Percentiles rank a stretch among this genome's conserved stretches.
These are phyloP conservation scores for Colletotrichum acutatum DNA, from an alignment of 2,329 filamentous ascomycete genomes.

Conservation along the genomic window DNA sequence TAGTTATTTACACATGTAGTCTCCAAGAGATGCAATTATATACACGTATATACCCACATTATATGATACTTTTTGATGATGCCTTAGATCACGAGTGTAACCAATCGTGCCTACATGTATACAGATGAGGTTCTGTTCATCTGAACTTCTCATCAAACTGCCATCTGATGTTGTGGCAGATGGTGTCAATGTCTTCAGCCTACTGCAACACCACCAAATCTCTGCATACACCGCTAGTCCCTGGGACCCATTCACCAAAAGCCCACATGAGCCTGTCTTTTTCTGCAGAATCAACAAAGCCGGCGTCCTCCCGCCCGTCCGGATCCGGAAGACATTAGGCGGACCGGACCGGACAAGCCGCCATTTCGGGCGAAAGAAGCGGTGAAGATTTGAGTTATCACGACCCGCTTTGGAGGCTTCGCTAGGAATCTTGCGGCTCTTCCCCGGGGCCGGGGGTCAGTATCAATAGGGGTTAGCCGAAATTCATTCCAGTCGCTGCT, in stretches of 20 bases:
- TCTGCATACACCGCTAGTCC: slow-evolving; percentile 10
- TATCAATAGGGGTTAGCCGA: neutral
- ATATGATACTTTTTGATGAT: neutral
- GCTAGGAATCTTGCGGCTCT: neutral
- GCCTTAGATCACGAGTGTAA: neutral
- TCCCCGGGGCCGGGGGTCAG: neutral
- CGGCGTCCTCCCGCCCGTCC: neutral
- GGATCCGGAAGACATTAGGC: slow-evolving; percentile 6
- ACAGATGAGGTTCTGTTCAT: neutral
- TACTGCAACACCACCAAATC: neutral
- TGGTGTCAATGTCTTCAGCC: neutral
- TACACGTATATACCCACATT: neutral
- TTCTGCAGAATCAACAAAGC: neutral
- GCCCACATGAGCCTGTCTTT: neutral
- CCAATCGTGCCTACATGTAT: neutral
- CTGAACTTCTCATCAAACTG: neutral
- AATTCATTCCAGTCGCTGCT: neutral
- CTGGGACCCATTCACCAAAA: neutral
- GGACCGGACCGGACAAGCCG: slow-evolving; percentile 25
- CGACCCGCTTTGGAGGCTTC: neutral
- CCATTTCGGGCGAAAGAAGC: slow-evolving; percentile 21
- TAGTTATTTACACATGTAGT: slow-evolving; percentile 13
- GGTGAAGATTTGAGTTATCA: slow-evolving; percentile 13
- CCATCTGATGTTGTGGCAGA: neutral
- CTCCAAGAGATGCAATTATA: slow-evolving; percentile 2